Evolutionary conservation across 106 monocot species (phyloP), one percentile per base, ranked within the genome.

Genomic region (Narthecium ossifragum): DNA sequence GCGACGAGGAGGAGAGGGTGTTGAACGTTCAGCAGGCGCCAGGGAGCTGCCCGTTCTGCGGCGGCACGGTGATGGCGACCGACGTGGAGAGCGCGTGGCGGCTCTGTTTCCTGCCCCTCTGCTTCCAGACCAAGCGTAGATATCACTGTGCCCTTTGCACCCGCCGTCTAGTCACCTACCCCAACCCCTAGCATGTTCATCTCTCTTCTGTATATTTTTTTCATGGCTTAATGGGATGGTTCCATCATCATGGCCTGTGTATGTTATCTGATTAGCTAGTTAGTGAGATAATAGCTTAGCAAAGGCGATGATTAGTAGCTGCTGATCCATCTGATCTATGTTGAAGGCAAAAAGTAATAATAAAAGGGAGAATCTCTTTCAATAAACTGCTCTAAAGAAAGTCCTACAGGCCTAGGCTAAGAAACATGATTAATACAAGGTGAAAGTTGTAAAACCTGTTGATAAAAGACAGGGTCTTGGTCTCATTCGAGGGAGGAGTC

Each of bases 11-110:
- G 36, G 81, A 81, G 75, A 75, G 37, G 66, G 73, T 73, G 26
- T 6, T 90, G 47, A 81, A 70, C 24, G 64, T 9, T 26, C 54
- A 76, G 55, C 69, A 76, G 56, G 90, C 90, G 13, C 85, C 90
- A 0, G 90, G 90, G 38, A 90, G 55, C 57, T 90, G 90, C 70
- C 90, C 85, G 4, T 85, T 52, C 70, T 85, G 90, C 67, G 73
- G 73, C 15, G 85, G 90, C 0, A 36, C 9, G 29, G 90, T 90
- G 54, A 63, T 66, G 70, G 80, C 81, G 10, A 79, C 63, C 8
- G 81, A 75, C 49, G 78, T 85, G 47, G 90, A 85, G 82, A 76
- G 64, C 28, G 45, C 59, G 13, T 74, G 82, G 70, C 47, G 70
- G 53, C 15, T 82, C 43, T 82, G 75, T 47, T 79, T 72, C 71